Evolutionary conservation across 768 basidiomycete species (phyloP).

Genomic region (Termitomyces sp.): DNA sequence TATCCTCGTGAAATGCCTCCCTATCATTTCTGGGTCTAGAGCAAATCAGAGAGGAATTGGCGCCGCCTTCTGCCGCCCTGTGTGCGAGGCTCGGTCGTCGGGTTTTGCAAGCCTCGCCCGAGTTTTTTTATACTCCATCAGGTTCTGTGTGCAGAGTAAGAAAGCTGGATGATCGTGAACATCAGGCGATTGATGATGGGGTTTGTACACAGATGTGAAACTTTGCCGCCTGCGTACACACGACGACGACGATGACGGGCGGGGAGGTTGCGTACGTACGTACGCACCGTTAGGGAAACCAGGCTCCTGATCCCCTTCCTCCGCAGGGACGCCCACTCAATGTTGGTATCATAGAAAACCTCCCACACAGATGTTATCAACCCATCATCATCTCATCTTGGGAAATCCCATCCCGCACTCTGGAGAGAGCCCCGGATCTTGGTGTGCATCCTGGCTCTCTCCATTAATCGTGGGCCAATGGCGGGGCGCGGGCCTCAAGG

Average conservation of each 20-base stretch:
- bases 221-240: no score
- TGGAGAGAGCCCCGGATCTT: not conserved
- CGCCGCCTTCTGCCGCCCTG: not conserved
- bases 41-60: not conserved
- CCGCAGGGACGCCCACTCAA: not conserved
- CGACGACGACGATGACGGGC: no score
- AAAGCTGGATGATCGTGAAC: no score
- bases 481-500: not conserved
- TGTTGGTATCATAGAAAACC: not conserved
- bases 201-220: no score
- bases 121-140: no score
- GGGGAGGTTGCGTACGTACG: no score
- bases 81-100: not conserved
- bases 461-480: not conserved
- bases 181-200: no score
- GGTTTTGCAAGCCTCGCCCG: not conserved
- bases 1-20: not conserved
- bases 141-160: no score
- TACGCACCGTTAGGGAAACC: not conserved
- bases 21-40: not conserved
- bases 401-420: not conserved
- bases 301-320: not conserved
- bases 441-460: not conserved
- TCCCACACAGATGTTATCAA: conserved; percentile 6
- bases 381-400: not conserved